Evolutionary conservation across 2,329 filamentous ascomycete species (phyloP).

Genomic region (Stagonosporopsis rhizophila): DNA sequence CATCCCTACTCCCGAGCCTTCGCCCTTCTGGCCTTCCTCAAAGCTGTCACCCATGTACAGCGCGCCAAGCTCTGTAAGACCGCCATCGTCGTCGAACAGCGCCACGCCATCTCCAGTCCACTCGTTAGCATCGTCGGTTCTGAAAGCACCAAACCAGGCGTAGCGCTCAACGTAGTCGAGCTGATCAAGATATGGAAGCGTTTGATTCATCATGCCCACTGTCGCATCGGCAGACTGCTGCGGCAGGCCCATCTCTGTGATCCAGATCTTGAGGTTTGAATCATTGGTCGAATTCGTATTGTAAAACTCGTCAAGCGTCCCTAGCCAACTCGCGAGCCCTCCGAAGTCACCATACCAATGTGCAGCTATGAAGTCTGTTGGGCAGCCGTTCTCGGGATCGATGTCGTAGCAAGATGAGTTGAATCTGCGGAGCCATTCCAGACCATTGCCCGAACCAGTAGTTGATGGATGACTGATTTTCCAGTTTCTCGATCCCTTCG

Average conservation of each 20-base stretch:
- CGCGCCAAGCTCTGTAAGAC: constrained; percentile 42
- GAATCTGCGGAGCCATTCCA: constrained; percentile 74
- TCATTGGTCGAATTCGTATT: constrained; percentile 58
- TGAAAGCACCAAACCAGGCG: constrained; percentile 47
- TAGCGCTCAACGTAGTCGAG: constrained; percentile 55
- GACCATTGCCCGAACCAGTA: constrained; percentile 67
- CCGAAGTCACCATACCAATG: constrained; percentile 71
- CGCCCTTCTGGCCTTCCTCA: constrained; percentile 40
- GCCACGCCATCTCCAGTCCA: constrained; percentile 48
- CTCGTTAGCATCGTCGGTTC: constrained; percentile 42
- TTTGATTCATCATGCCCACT: constrained; percentile 73
- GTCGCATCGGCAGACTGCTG: constrained; percentile 64
- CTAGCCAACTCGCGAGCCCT: constrained; percentile 71
- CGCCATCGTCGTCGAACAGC: constrained; percentile 42
- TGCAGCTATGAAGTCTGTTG: constrained; percentile 58
- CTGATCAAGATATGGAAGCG: constrained; percentile 71
- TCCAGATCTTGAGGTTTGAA: constrained; percentile 64
- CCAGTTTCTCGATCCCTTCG: constrained; percentile 57
- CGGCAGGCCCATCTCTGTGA: constrained; percentile 76
- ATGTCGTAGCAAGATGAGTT: constrained; percentile 62
- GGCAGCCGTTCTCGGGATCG: constrained; percentile 52
- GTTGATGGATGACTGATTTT: constrained; percentile 74
- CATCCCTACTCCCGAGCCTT: constrained; percentile 20
- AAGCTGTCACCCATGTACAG: constrained; percentile 44
- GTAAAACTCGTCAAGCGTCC: constrained; percentile 63